Evolutionary conservation across 345 rosid species (phyloP).

Genomic region (Eutrema yunnanense): DNA sequence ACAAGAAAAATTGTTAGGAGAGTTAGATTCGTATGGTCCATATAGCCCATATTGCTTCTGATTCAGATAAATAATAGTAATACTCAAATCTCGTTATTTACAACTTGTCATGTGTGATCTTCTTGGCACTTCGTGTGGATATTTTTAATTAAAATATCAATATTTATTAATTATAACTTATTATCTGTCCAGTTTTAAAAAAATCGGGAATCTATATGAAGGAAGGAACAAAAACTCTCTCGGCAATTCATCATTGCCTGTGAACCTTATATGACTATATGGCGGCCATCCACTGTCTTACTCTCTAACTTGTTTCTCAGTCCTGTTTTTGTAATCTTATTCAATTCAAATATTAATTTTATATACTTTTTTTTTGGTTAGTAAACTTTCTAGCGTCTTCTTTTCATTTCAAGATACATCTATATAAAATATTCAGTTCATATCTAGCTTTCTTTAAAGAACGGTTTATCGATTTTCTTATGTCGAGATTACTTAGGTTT

Average conservation of each 20-base stretch:
- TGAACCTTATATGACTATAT: constrained; percentile 27
- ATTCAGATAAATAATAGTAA: not conserved
- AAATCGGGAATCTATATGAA: constrained; percentile 16
- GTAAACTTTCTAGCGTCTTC: not conserved
- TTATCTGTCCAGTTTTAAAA: constrained; percentile 8
- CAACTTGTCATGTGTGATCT: constrained; percentile 30
- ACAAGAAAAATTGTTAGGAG: constrained; percentile 8
- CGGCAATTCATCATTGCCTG: constrained; percentile 27
- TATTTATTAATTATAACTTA: not conserved
- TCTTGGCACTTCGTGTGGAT: constrained; percentile 17
- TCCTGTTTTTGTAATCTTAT: not conserved
- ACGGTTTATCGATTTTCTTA: not conserved
- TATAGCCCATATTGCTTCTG: constrained; percentile 28
- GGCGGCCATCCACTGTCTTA: constrained; percentile 22
- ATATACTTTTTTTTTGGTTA: not conserved
- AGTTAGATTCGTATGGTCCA: constrained; percentile 22
- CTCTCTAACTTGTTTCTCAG: not conserved
- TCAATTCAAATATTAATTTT: not conserved
- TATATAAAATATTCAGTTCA: not conserved
- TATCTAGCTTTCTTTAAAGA: not conserved
- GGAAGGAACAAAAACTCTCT: constrained; percentile 17
- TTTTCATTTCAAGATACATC: not conserved
- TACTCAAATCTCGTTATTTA: constrained; percentile 2
- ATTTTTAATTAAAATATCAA: not conserved
- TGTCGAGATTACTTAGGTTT: not conserved